phyloP scores from a whole-genome alignment of 805 yeast genomes.

The Yarrowia sp. region DNA sequence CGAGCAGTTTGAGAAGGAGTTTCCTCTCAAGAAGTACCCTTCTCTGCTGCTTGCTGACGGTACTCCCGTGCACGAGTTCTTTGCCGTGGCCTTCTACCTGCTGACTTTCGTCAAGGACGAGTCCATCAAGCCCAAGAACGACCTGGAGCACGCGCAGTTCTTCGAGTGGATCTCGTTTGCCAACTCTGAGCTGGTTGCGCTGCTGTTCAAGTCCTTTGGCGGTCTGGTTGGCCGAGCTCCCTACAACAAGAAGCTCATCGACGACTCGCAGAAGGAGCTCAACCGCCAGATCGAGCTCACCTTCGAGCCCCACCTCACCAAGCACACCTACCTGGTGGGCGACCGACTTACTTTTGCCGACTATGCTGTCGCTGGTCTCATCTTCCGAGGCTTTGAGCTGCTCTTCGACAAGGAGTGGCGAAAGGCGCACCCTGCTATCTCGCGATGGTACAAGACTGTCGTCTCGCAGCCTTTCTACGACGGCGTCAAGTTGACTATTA shows the following conservation, averaged over 20 bases:
- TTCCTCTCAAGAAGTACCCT: slow-evolving; percentile 61
- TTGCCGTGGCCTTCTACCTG: slow-evolving; percentile 57
- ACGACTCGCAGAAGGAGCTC: slow-evolving; percentile 45
- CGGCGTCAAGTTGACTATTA: neutral
- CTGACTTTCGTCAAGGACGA: slow-evolving; percentile 23
- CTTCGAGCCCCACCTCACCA: slow-evolving; percentile 42
- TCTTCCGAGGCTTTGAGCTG: slow-evolving; percentile 54
- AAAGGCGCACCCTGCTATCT: slow-evolving; percentile 55
- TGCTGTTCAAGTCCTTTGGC: slow-evolving; percentile 50
- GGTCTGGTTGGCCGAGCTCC: slow-evolving; percentile 66
- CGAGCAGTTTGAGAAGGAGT: slow-evolving; percentile 46
- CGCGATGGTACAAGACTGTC: slow-evolving; percentile 71
- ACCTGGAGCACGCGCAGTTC: slow-evolving; percentile 14
- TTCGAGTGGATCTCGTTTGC: slow-evolving; percentile 49
- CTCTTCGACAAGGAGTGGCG: slow-evolving; percentile 68
- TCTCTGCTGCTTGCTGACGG: slow-evolving; percentile 66
- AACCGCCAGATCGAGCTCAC: slow-evolving; percentile 45
- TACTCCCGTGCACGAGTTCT: slow-evolving; percentile 57
- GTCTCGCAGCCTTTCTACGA: slow-evolving; percentile 24
- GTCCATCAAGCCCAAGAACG: slow-evolving; percentile 22
- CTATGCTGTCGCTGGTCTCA: slow-evolving; percentile 50
- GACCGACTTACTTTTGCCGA: slow-evolving; percentile 69
- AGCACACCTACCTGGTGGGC: slow-evolving; percentile 67
- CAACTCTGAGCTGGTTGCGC: slow-evolving; percentile 61
- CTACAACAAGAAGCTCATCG: slow-evolving; percentile 71